Conservation (phyloP, 78 protist species). For the Emiliania huxleyi region DNA sequence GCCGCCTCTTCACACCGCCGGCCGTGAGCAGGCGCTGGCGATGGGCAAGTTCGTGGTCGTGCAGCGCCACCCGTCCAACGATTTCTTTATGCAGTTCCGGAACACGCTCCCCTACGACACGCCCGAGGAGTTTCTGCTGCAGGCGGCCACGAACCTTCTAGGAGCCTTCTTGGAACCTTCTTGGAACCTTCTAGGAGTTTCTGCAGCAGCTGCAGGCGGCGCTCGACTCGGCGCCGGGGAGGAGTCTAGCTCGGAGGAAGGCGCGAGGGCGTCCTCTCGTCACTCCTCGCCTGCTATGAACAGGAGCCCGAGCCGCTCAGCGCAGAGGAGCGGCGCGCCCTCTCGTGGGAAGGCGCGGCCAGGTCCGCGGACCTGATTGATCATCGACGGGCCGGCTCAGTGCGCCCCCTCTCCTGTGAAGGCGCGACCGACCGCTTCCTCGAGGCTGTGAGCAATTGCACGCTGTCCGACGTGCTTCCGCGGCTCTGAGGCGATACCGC, state of each 20-base stretch:
- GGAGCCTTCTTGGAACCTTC: too few species aligned
- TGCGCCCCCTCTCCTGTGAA: too few species aligned
- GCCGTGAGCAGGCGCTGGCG: slow-evolving; percentile 47
- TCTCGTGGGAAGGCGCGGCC: background rate
- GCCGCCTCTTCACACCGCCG: slow-evolving; percentile 25
- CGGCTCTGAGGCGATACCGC: too few species aligned
- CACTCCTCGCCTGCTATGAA: too few species aligned
- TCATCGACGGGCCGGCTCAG: too few species aligned
- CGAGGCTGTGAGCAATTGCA: background rate
- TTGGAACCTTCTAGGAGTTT: too few species aligned
- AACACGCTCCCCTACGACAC: background rate
- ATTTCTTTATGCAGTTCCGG: background rate
- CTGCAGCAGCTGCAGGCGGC: background rate
- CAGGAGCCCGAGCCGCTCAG: background rate
- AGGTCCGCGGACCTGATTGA: too few species aligned
- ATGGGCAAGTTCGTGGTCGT: slow-evolving; percentile 21
- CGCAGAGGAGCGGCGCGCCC: background rate
- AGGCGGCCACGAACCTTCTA: too few species aligned
- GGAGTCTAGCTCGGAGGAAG: too few species aligned
- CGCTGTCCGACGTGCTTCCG: background rate
- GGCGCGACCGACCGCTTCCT: background rate
- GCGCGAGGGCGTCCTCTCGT: too few species aligned
- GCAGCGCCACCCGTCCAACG: background rate
- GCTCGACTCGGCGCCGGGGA: background rate
- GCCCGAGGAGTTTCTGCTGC: background rate